Evolutionary conservation across 2,329 filamentous ascomycete genomes (phyloP).

Genomic region (Emergomyces africanus): DNA sequence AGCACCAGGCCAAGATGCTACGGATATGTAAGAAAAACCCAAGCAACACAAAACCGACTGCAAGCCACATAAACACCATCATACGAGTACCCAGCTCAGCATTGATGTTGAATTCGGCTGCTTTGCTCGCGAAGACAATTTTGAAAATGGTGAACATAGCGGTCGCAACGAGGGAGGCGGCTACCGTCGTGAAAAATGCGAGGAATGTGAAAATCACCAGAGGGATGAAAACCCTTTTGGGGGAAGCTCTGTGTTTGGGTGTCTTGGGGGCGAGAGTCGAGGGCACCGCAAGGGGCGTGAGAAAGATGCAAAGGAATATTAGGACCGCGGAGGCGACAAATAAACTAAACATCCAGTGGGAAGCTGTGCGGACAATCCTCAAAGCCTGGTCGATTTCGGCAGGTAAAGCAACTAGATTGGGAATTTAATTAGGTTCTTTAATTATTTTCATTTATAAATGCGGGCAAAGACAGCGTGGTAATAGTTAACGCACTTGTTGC

Average conservation of each 20-base stretch:
- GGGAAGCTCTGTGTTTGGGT: conserved; percentile 3
- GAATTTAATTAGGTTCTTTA: neutral
- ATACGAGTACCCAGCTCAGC: conserved; percentile 59
- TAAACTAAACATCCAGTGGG: conserved; percentile 78
- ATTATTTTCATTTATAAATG: neutral
- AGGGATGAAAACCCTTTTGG: conserved; percentile 40
- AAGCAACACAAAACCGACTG: conserved; percentile 51
- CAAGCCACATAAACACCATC: conserved; percentile 86
- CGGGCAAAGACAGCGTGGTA: neutral
- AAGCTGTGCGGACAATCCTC: conserved; percentile 58
- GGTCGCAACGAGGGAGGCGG: conserved; percentile 63
- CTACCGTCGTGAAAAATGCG: conserved; percentile 52
- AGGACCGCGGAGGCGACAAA: conserved; percentile 62
- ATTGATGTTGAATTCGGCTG: conserved; percentile 62
- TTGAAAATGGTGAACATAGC: conserved; percentile 74
- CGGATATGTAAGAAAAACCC: conserved; percentile 62
- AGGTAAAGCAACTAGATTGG: conserved; percentile 55
- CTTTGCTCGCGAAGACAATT: conserved; percentile 55
- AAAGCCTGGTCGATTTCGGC: conserved; percentile 60
- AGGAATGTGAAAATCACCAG: conserved; percentile 57
- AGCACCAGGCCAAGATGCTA: conserved; percentile 33
- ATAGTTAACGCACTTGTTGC: conserved; percentile 50
- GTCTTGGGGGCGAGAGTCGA: conserved; percentile 25
- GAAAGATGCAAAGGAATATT: conserved; percentile 58
- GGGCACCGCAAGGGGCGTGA: conserved; percentile 41